Evolutionary conservation across 306 rosid species (phyloP), one percentile per base, ranked within the genome.

Genomic region (Vigna nakashimae): DNA sequence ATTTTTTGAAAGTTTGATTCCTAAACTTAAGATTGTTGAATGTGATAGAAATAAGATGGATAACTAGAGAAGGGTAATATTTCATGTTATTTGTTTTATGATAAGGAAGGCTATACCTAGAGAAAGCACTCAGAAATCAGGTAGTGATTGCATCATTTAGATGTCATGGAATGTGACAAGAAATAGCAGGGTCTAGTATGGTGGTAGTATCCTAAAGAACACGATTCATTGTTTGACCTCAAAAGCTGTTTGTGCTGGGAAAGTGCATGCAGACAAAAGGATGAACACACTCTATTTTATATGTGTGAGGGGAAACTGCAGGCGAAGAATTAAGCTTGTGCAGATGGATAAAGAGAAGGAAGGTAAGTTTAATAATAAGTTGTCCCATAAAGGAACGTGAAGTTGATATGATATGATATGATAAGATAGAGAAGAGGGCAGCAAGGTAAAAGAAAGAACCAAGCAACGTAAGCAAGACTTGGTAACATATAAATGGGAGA

Each of bases 401-500:
- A 38, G 26, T 65, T 7, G 18, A 38, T 64, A 32, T 17, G 4
- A 38, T 64, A 32, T 17, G 4, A 45, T 9, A 40, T 65, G 48
- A 20, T 20, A 20, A 20, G 22, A 43, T 3, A 45, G 0, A 52
- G 75, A 55, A 38, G 17, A 40, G 69, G 81, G 57, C 38, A 68
- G 57, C 22, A 16, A 53, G 59, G 75, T 77, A 67, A 77, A 77
- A 43, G 17, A 67, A 67, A 16, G 20, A 6, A 13, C 7, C 11
- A 11, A 64, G 52, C 30, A 77, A 66, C 38, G 65, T 64, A 18
- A 72, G 78, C 49, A 72, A 51, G 30, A 56, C 28, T 52, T 9
- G 38, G 74, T 9, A 68, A 55, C 71, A 66, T 65, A 32, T 51
- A 65, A 11, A 45, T 62, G 72, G 80, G 66, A 63, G 84, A 82